A percentile compares a stretch with the other conserved stretches of the same genome.
These are phyloP conservation scores for Sabuloglossum arenarium DNA, from an alignment of 495 filamentous ascomycete species.

Conservation along the genomic window DNA sequence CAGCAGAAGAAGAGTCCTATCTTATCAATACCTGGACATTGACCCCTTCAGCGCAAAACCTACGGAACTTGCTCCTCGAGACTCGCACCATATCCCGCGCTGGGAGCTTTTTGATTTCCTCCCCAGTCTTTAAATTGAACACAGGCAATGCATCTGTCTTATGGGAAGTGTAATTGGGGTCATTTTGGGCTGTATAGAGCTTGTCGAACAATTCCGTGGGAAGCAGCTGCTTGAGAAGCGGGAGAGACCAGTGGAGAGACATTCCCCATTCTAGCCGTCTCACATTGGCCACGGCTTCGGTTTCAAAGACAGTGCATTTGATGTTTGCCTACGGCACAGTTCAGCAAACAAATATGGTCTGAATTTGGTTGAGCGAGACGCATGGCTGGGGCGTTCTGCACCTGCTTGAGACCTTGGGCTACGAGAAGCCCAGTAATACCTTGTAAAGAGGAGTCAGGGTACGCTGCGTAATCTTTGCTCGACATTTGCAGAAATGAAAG, in stretches of 20 bases:
- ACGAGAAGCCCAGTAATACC: slow-evolving; percentile 21
- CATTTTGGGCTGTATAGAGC: slow-evolving; percentile 22
- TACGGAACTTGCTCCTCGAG: neutral
- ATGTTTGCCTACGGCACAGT: slow-evolving; percentile 31
- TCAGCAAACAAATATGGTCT: too few relatives aligned
- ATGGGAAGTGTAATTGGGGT: slow-evolving; percentile 15
- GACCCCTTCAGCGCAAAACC: neutral
- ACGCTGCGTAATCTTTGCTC: neutral
- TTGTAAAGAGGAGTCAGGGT: slow-evolving; percentile 5
- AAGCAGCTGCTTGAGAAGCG: slow-evolving; percentile 20
- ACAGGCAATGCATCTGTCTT: slow-evolving; percentile 20
- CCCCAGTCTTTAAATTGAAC: slow-evolving; percentile 27
- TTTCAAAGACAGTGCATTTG: slow-evolving; percentile 27
- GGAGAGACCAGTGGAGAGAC: slow-evolving; percentile 30
- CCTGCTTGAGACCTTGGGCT: slow-evolving; percentile 27
- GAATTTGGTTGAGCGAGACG: too few relatives aligned
- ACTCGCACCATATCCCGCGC: slow-evolving; percentile 24
- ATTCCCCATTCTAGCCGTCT: slow-evolving; percentile 36
- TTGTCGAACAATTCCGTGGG: slow-evolving; percentile 15
- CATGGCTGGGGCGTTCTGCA: slow-evolving; percentile 6
- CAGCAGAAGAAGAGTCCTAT: neutral
- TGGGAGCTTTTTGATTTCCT: slow-evolving; percentile 17
- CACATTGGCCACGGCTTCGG: slow-evolving; percentile 17
- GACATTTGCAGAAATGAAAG: neutral
- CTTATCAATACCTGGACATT: neutral